phyloP scores from a whole-genome alignment of 352 stramenopile species.

The Phytophthora fragariaefolia region DNA sequence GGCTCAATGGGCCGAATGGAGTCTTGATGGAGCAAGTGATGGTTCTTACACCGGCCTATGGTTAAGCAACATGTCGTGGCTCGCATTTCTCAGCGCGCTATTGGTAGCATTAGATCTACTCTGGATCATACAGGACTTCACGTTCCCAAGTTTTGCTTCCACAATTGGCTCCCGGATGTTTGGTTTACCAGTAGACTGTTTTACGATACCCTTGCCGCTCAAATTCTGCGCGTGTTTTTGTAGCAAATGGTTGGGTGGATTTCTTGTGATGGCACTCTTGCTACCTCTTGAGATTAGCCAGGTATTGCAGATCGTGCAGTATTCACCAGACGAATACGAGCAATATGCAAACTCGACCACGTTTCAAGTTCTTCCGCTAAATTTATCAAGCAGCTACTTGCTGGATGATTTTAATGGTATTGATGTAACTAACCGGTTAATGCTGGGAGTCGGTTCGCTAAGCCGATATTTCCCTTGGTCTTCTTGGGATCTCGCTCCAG shows the following conservation, averaged over 20 bases:
- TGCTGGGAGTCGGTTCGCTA: constrained; percentile 52
- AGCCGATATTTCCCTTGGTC: constrained; percentile 59
- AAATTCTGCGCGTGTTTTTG: constrained; percentile 36
- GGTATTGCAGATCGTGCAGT: constrained; percentile 53
- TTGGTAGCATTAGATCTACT: constrained; percentile 54
- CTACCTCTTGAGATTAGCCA: constrained; percentile 59
- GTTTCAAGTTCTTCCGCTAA: constrained; percentile 37
- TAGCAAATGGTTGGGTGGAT: constrained; percentile 55
- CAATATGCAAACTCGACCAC: constrained; percentile 38
- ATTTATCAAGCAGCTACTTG: constrained; percentile 2
- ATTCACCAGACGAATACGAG: constrained; percentile 40
- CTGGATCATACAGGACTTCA: constrained; percentile 58
- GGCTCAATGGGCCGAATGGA: constrained; percentile 32
- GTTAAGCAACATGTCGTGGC: constrained; percentile 54
- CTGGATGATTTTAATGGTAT: not conserved
- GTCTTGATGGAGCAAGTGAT: constrained; percentile 12
- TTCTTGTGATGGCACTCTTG: constrained; percentile 56
- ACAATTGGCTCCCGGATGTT: constrained; percentile 44
- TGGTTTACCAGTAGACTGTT: constrained; percentile 44
- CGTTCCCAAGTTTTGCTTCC: constrained; percentile 59
- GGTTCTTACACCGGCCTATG: constrained; percentile 20
- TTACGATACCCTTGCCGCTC: constrained; percentile 26
- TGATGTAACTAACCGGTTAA: constrained; percentile 17
- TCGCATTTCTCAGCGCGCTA: constrained; percentile 37
- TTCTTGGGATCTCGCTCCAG: constrained; percentile 50